Conservation (phyloP, 2,329 filamentous ascomycete genomes). For the Fusarium acutatum region DNA sequence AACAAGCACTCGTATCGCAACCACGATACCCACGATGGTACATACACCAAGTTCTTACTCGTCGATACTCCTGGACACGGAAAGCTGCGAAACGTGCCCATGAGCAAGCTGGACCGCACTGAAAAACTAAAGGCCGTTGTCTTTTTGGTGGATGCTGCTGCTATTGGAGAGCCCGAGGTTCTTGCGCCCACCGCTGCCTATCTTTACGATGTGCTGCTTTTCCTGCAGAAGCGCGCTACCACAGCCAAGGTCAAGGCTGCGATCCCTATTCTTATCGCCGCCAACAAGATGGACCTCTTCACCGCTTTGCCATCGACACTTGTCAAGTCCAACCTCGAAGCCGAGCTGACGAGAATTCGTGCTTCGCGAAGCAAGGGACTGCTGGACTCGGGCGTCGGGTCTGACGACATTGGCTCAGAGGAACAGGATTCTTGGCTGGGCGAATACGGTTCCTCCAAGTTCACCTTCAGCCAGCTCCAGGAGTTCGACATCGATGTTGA, state of each 20-base stretch:
- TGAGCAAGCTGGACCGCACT: slow-evolving; percentile 56
- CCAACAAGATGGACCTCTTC: slow-evolving; percentile 96
- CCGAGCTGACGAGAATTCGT: slow-evolving; percentile 82
- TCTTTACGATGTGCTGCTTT: slow-evolving; percentile 87
- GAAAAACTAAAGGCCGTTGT: slow-evolving; percentile 75
- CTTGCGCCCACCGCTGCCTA: slow-evolving; percentile 82
- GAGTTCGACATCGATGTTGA: slow-evolving; percentile 84
- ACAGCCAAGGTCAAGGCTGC: slow-evolving; percentile 47
- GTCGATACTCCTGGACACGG: slow-evolving; percentile 95
- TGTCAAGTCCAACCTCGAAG: slow-evolving; percentile 79
- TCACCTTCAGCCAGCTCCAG: slow-evolving; percentile 82
- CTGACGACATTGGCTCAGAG: slow-evolving; percentile 66
- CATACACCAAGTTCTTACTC: slow-evolving; percentile 76
- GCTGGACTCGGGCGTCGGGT: slow-evolving; percentile 80
- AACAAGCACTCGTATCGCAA: slow-evolving; percentile 59
- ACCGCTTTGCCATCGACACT: slow-evolving; percentile 84
- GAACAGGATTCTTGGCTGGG: slow-evolving; percentile 89
- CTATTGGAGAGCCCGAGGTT: slow-evolving; percentile 65
- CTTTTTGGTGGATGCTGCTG: slow-evolving; percentile 88
- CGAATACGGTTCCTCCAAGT: slow-evolving; percentile 78
- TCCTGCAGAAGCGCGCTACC: slow-evolving; percentile 78
- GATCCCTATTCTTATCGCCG: slow-evolving; percentile 82
- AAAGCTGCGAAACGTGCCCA: slow-evolving; percentile 81
- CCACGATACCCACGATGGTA: slow-evolving; percentile 62
- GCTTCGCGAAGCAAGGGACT: slow-evolving; percentile 81